A percentile compares a stretch with the other conserved stretches of the same genome.
Conservation (phyloP, 495 filamentous ascomycete species). For the Aspergillus asperescens region DNA sequence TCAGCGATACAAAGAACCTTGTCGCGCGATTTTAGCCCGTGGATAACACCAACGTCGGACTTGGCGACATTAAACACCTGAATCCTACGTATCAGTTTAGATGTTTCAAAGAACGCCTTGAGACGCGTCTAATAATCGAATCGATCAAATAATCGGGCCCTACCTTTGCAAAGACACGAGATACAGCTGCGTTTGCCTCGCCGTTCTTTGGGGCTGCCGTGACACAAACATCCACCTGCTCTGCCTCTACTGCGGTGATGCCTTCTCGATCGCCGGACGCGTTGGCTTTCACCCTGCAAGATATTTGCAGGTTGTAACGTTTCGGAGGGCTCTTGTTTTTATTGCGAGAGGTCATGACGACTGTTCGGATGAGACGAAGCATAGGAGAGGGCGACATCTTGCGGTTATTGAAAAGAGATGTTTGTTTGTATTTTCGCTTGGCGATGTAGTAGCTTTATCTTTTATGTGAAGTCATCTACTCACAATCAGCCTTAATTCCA, state of each 20-base stretch:
- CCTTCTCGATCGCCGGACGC: constrained; percentile 56
- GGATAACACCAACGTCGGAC: constrained; percentile 57
- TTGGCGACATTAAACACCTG: constrained; percentile 57
- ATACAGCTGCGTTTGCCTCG: constrained; percentile 61
- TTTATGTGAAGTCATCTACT: no score
- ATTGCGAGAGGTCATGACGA: constrained; percentile 3
- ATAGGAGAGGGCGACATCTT: constrained; percentile 7
- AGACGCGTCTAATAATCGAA: not conserved
- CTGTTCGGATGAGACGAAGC: constrained; percentile 24
- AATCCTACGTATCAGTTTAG: not conserved
- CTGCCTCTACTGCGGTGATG: constrained; percentile 46
- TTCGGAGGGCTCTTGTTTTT: constrained; percentile 1
- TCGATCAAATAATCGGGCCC: not conserved
- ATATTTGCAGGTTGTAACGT: constrained; percentile 35
- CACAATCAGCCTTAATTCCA: no score
- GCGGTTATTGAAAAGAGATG: not conserved
- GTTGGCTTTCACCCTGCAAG: constrained; percentile 62
- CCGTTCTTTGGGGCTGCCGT: constrained; percentile 58
- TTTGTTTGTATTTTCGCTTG: not conserved
- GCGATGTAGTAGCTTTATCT: no score
- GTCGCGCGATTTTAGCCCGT: constrained; percentile 55
- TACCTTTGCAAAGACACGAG: constrained; percentile 60
- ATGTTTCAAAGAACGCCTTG: not conserved
- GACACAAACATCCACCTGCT: constrained; percentile 56
- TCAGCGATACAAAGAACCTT: constrained; percentile 50